These are phyloP conservation scores for Peronospora destructor DNA, from an alignment of 352 stramenopile species.

Conservation along the genomic window DNA sequence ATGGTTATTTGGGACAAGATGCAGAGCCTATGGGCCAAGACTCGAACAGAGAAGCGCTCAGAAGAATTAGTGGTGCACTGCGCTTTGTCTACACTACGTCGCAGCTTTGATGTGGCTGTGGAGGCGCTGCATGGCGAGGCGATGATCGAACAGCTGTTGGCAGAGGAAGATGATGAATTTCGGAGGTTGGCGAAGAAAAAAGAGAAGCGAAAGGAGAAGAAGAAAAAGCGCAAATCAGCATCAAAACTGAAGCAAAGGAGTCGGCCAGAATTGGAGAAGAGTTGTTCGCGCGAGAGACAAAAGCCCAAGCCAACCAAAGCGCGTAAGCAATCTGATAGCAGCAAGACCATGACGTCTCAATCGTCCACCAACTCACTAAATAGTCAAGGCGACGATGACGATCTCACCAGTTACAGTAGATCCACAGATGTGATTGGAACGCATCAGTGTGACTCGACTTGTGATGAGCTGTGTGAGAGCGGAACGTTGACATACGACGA, in stretches of 20 bases:
- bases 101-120: conserved; percentile 80
- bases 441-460: conserved; percentile 48
- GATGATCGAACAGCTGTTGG: conserved; percentile 83
- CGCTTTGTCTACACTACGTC: conserved; percentile 60
- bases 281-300: conserved; percentile 23
- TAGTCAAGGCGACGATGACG: conserved; percentile 37
- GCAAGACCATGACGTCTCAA: conserved; percentile 32
- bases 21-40: conserved; percentile 76
- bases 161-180: conserved; percentile 79
- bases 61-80: conserved; percentile 80
- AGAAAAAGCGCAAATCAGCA: conserved; percentile 81
- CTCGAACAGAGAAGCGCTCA: conserved; percentile 62
- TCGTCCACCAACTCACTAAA: conserved; percentile 40
- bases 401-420: conserved; percentile 36
- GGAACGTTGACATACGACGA: conserved; percentile 58
- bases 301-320: conserved; percentile 25
- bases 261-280: conserved; percentile 36
- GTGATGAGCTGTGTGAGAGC: conserved; percentile 41
- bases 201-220: conserved; percentile 86
- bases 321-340: conserved; percentile 22
- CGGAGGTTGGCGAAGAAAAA: conserved; percentile 75
- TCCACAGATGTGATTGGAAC: conserved; percentile 27
- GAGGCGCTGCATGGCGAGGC: conserved; percentile 78
- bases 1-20: conserved; percentile 88
- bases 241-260: conserved; percentile 65